These are phyloP conservation scores for Sideroxylon spinosum DNA, from an alignment of 179 eudicot species.

Conservation along the genomic window DNA sequence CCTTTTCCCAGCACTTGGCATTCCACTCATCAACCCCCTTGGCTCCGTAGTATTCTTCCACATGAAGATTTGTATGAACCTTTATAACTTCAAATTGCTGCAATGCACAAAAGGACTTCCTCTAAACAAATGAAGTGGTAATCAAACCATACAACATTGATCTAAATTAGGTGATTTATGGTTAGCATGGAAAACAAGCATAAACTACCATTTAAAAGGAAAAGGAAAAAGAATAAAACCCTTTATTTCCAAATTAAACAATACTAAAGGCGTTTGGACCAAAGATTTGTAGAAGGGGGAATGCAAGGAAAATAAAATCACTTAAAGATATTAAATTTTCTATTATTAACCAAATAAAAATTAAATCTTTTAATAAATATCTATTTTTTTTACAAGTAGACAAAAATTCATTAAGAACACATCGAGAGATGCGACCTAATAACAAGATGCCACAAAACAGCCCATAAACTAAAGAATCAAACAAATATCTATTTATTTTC, in stretches of 20 bases:
- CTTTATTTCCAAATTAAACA: background rate
- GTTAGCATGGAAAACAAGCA: background rate
- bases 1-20: constrained; percentile 41
- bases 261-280: no score
- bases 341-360: no score
- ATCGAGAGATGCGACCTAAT: no score
- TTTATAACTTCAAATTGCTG: constrained; percentile 51
- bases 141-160: constrained; percentile 1
- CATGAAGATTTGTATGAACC: constrained; percentile 37
- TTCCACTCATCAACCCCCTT: constrained; percentile 50
- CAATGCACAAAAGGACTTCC: constrained; percentile 3
- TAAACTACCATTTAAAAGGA: background rate
- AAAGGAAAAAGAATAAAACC: background rate
- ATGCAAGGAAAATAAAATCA: no score
- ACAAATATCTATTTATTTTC: no score
- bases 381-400: no score
- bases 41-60: constrained; percentile 42
- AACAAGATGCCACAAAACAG: no score
- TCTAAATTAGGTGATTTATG: background rate
- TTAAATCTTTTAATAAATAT: no score
- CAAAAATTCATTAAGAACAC: no score
- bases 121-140: background rate
- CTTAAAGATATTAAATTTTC: no score
- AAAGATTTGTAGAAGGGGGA: no score
- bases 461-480: no score